phyloP scores from a whole-genome alignment of 2,329 filamentous ascomycete species.

The Xylaria polymorpha region DNA sequence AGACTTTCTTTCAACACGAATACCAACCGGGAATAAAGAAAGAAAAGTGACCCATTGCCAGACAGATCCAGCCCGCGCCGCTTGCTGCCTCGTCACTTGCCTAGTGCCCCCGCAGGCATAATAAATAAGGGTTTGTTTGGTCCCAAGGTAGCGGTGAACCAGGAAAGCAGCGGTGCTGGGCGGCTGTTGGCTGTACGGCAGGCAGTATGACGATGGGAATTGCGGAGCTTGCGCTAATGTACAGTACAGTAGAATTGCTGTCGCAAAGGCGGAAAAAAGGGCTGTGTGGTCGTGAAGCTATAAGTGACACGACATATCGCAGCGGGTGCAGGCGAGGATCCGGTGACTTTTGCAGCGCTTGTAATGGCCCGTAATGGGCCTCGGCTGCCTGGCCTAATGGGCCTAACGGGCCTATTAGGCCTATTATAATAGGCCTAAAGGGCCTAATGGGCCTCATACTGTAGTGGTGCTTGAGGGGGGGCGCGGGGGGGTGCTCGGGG shows the following conservation, averaged over 20 bases:
- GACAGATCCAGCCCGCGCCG: conserved; percentile 19
- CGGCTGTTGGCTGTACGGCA: conserved; percentile 6
- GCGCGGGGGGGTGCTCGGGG: no score
- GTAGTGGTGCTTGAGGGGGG: background rate
- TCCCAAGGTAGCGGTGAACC: conserved; percentile 28
- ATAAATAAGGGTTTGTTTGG: conserved; percentile 3
- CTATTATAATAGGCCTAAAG: background rate
- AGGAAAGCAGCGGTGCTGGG: background rate
- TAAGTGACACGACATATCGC: conserved; percentile 35
- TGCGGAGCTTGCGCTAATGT: conserved; percentile 21
- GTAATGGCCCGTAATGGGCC: background rate
- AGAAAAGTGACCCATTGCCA: conserved; percentile 21
- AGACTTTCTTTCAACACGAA: conserved; percentile 4
- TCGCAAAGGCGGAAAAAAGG: conserved; percentile 8
- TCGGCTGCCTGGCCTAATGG: conserved; percentile 25
- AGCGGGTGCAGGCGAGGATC: conserved; percentile 21
- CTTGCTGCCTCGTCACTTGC: conserved; percentile 28
- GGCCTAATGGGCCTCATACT: background rate
- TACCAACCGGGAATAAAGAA: background rate
- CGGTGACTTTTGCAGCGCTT: conserved; percentile 24
- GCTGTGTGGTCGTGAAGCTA: conserved; percentile 13
- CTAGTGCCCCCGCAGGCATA: conserved; percentile 5
- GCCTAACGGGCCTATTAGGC: no score
- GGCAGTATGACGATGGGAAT: conserved; percentile 15
- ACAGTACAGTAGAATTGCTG: conserved; percentile 11